Evolutionary conservation across 371 early-diverging fungal species (phyloP), one percentile per base, ranked within the genome.

Genomic region (Mucor piriformis): DNA sequence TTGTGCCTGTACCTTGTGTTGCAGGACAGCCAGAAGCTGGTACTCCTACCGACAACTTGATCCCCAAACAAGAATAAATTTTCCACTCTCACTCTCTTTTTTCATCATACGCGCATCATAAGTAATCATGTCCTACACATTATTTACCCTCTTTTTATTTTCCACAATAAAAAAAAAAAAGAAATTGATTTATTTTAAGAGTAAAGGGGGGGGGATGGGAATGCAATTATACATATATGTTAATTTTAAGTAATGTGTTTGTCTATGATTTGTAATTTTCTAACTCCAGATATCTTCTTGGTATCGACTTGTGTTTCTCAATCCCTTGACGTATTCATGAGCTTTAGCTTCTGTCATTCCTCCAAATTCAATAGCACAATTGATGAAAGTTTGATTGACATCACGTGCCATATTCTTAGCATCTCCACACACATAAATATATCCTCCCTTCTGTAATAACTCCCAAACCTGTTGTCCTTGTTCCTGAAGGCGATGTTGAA

Each of bases 351-450:
- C 89, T 0, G 77, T 60, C 76, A 87, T 69, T 5, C 83, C 90
- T 12, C 95, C 96, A 44, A 74, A 73, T 16, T 77, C 65, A 51
- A 75, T 70, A 15, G 92, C 94, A 64, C 95, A 83, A 34, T 84
- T 72, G 0, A 86, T 73, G 49, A 96, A 81, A 3, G 82, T 77
- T 32, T 76, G 67, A 52, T 90, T 77, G 3, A 98, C 97, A 64
- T 97, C 97, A 47, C 88, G 85, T 16, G 96, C 97, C 99, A 98
- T 98, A 59, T 84, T 78, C 77, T 93, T 96, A 42, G 95, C 97
- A 78, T 98, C 97, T 61, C 97, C 96, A 67, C 96, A 96, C 42
- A 98, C 90, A 64, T 95, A 98, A 46, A 94, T 77, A 72, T 88
- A 88, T 0, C 87, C 96, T n/a, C 85, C 79, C 51, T 79, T 77